These are phyloP conservation scores for Globisporangium recalcitrans DNA, from an alignment of 352 stramenopile species.

Conservation along the genomic window DNA sequence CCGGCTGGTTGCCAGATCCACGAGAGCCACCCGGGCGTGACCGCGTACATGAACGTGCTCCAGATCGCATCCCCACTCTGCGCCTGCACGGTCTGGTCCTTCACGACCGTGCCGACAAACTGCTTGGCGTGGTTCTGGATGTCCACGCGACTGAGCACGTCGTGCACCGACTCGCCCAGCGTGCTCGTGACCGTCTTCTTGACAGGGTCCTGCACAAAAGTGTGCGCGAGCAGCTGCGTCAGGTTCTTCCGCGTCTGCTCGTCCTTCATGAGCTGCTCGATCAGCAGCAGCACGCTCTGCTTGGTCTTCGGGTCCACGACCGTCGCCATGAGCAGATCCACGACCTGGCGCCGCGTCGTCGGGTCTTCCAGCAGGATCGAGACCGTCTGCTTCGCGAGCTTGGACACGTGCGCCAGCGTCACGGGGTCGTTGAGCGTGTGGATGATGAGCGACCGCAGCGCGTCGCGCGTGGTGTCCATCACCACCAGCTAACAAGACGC, in stretches of 20 bases:
- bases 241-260: constrained; percentile 45
- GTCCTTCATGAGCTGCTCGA: constrained; percentile 64
- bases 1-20: constrained; percentile 61
- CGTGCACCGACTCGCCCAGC: constrained; percentile 62
- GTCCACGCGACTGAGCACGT: constrained; percentile 67
- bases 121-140: constrained; percentile 81
- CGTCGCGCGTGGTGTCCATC: constrained; percentile 59
- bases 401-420: constrained; percentile 46
- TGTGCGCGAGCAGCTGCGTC: constrained; percentile 55
- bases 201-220: constrained; percentile 61
- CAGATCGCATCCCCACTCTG: constrained; percentile 77
- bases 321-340: constrained; percentile 43
- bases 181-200: constrained; percentile 55
- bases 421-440: constrained; percentile 56
- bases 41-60: constrained; percentile 75
- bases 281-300: constrained; percentile 41
- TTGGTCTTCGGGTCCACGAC: constrained; percentile 46
- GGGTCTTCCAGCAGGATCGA: constrained; percentile 47
- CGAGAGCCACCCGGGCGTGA: constrained; percentile 66
- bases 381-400: constrained; percentile 46
- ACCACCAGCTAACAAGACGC: constrained; percentile 44
- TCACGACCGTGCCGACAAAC: constrained; percentile 76
- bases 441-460: constrained; percentile 42
- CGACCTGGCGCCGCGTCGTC: constrained; percentile 46
- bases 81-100: constrained; percentile 73